Percentiles rank a stretch among this genome's conserved stretches.
phyloP scores from a whole-genome alignment of 345 rosid genomes.

The Brassica rapa region DNA sequence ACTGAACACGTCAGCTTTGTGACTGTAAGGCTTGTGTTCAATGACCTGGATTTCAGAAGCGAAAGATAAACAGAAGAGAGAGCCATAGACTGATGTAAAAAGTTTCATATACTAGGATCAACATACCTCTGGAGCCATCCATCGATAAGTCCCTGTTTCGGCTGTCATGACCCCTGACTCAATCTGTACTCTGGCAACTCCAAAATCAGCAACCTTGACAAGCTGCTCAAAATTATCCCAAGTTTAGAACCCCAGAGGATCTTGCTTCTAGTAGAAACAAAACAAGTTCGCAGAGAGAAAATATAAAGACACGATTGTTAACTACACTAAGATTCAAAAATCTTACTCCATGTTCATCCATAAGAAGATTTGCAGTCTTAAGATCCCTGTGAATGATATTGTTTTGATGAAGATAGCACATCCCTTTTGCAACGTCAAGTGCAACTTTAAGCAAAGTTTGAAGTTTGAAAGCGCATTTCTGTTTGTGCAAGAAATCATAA shows the following conservation, averaged over 20 bases:
- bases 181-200: slow-evolving; percentile 92
- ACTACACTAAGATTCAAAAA: slow-evolving; percentile 12
- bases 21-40: slow-evolving; percentile 90
- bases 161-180: slow-evolving; percentile 97
- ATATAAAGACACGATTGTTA: not conserved
- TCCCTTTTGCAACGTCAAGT: slow-evolving; percentile 92
- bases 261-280: not conserved
- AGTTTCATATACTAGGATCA: not conserved
- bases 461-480: slow-evolving; percentile 76
- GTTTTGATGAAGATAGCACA: slow-evolving; percentile 96
- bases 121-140: slow-evolving; percentile 99
- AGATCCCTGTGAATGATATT: slow-evolving; percentile 96
- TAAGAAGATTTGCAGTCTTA: slow-evolving; percentile 94
- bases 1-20: slow-evolving; percentile 94
- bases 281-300: slow-evolving; percentile 1
- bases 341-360: slow-evolving; percentile 98
- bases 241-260: slow-evolving; percentile 5
- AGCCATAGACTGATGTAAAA: not conserved
- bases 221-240: slow-evolving; percentile 52
- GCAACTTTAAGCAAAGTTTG: slow-evolving; percentile 82
- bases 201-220: slow-evolving; percentile 98
- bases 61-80: not conserved
- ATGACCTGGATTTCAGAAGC: slow-evolving; percentile 67
- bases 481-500: slow-evolving; percentile 87
- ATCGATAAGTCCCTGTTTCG: slow-evolving; percentile 97